Evolutionary conservation across 306 rosid species (phyloP).

Genomic region (Ammopiptanthus mongolicus): DNA sequence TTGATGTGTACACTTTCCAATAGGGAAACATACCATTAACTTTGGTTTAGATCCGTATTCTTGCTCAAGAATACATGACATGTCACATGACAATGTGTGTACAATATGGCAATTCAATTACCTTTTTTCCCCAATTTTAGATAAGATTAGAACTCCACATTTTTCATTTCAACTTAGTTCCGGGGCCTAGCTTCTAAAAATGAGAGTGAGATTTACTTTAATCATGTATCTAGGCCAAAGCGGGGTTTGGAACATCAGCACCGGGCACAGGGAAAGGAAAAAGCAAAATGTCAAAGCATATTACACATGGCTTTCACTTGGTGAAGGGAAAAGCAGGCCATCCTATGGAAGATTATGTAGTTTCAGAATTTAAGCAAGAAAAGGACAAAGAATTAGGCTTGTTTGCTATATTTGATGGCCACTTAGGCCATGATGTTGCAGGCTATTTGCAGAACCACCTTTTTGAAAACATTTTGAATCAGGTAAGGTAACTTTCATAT

Average conservation of each 20-base stretch:
- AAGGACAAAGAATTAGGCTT: conserved; percentile 50
- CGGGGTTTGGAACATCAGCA: conserved; percentile 36
- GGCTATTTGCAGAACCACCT: conserved; percentile 59
- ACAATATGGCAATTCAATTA: not conserved
- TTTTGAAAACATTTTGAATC: conserved; percentile 52
- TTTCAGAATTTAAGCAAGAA: conserved; percentile 50
- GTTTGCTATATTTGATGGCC: conserved; percentile 76
- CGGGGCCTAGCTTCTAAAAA: not conserved
- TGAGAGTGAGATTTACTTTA: not conserved
- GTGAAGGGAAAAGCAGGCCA: conserved; percentile 65
- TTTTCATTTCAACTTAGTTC: not conserved
- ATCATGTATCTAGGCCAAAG: conserved; percentile 30
- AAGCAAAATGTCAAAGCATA: conserved; percentile 38
- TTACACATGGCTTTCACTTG: conserved; percentile 59
- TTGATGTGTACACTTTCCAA: conserved; percentile 1
- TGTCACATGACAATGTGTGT: conserved; percentile 9
- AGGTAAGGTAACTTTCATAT: conserved; percentile 42
- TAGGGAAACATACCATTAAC: not conserved
- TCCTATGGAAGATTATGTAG: conserved; percentile 65
- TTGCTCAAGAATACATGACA: not conserved
- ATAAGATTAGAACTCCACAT: not conserved
- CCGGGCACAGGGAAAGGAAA: conserved; percentile 54
- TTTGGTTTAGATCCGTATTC: not conserved
- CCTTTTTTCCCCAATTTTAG: not conserved
- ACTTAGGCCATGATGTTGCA: conserved; percentile 65